Percentiles rank a stretch among this genome's conserved stretches.
Conservation (phyloP, 1,284 basidiomycete genomes). For the Papiliotrema fonsecae region DNA sequence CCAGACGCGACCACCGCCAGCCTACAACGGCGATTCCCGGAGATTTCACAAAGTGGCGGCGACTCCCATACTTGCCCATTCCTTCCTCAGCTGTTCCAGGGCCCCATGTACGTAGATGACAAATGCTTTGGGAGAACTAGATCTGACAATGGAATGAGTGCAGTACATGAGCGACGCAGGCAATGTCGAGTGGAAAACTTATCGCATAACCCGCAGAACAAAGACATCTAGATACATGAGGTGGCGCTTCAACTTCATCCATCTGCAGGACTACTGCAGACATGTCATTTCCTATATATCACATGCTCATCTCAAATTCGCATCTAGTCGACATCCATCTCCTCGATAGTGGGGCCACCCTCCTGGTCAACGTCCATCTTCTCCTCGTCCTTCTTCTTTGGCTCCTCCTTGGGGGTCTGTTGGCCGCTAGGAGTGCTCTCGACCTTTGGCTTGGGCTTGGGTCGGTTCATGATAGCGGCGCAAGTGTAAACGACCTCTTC, state of each 20-base stretch:
- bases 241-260: background rate
- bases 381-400: slow-evolving; percentile 55
- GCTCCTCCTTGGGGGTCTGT: slow-evolving; percentile 53
- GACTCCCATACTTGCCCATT: background rate
- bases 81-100: background rate
- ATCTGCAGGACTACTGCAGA: background rate
- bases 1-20: background rate
- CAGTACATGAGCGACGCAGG: no score
- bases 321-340: slow-evolving; percentile 3
- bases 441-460: slow-evolving; percentile 69
- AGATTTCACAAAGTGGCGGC: slow-evolving; percentile 4
- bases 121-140: no score
- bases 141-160: no score
- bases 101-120: no score
- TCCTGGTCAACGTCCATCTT: slow-evolving; percentile 46
- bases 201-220: no score
- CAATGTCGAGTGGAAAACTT: no score
- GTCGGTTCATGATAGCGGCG: slow-evolving; percentile 74
- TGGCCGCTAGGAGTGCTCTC: slow-evolving; percentile 58
- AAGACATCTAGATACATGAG: no score
- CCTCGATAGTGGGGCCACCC: background rate
- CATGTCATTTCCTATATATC: background rate
- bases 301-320: background rate
- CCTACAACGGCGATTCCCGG: slow-evolving; percentile 6
- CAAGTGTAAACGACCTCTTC: slow-evolving; percentile 84